These are phyloP conservation scores for Helminthosporium solani DNA, from an alignment of 2,329 filamentous ascomycete species.

Conservation along the genomic window DNA sequence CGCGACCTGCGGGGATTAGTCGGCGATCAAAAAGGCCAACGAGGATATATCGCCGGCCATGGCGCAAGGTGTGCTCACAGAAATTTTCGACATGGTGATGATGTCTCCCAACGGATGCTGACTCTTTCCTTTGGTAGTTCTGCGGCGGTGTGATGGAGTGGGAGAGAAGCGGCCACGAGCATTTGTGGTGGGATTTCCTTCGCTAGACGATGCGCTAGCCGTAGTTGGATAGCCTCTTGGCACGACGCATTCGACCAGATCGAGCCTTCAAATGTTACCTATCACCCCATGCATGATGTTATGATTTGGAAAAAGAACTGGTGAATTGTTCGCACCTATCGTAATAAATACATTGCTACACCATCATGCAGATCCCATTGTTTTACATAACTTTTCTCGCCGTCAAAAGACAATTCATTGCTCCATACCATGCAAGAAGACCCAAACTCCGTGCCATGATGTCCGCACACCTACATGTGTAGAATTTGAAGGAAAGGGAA, in stretches of 20 bases:
- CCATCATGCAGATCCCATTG: slow-evolving; percentile 5
- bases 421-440: slow-evolving; percentile 12
- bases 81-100: slow-evolving; percentile 75
- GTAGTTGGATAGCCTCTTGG: background rate
- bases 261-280: background rate
- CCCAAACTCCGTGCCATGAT: slow-evolving; percentile 14
- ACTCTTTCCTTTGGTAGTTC: slow-evolving; percentile 40
- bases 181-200: slow-evolving; percentile 10
- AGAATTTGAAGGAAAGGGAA: background rate
- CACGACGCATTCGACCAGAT: background rate
- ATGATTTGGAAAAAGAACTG: too few relatives aligned
- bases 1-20: slow-evolving; percentile 51
- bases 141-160: slow-evolving; percentile 34
- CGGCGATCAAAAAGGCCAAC: background rate
- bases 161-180: background rate
- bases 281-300: too few relatives aligned
- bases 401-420: slow-evolving; percentile 1
- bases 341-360: slow-evolving; percentile 13
- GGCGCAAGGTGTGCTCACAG: slow-evolving; percentile 44
- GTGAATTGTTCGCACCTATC: background rate
- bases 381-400: slow-evolving; percentile 9
- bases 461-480: background rate
- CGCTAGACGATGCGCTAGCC: slow-evolving; percentile 12
- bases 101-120: slow-evolving; percentile 52
- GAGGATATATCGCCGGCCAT: background rate